Conservation (phyloP, 2,329 filamentous ascomycete genomes). For the Sporothrix pseudoabietina region DNA sequence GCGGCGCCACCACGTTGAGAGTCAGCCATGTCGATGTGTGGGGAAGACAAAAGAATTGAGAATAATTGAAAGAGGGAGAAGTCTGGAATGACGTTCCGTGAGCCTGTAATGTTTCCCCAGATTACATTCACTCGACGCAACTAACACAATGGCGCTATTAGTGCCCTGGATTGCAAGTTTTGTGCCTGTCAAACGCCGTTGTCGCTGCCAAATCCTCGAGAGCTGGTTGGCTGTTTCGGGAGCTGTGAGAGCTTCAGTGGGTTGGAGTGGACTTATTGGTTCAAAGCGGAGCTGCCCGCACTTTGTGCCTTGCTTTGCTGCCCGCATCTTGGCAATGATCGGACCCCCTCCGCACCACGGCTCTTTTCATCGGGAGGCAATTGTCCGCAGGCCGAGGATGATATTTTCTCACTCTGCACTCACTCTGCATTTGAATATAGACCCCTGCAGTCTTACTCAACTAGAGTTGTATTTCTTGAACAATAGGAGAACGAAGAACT, state of each 20-base stretch:
- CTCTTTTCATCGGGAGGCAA: neutral
- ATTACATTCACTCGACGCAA: neutral
- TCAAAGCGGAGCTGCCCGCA: neutral
- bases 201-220: neutral
- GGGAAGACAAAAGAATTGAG: neutral
- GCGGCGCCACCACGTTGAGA: neutral
- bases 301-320: neutral
- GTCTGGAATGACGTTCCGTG: neutral
- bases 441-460: too few species aligned
- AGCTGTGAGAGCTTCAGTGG: neutral
- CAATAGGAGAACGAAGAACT: too few species aligned
- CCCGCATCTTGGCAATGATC: neutral
- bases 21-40: neutral
- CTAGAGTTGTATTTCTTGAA: too few species aligned
- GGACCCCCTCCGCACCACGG: neutral
- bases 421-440: too few species aligned
- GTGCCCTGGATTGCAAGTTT: constrained; percentile 3
- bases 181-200: neutral
- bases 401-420: too few species aligned
- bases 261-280: neutral
- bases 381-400: neutral
- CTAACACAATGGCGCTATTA: constrained; percentile 29
- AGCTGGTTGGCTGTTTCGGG: neutral
- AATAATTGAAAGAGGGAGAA: too few species aligned
- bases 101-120: neutral